A percentile compares a stretch with the other conserved stretches of the same genome.
phyloP scores from a whole-genome alignment of 2,329 filamentous ascomycete genomes.

The Alternaria sp. region DNA sequence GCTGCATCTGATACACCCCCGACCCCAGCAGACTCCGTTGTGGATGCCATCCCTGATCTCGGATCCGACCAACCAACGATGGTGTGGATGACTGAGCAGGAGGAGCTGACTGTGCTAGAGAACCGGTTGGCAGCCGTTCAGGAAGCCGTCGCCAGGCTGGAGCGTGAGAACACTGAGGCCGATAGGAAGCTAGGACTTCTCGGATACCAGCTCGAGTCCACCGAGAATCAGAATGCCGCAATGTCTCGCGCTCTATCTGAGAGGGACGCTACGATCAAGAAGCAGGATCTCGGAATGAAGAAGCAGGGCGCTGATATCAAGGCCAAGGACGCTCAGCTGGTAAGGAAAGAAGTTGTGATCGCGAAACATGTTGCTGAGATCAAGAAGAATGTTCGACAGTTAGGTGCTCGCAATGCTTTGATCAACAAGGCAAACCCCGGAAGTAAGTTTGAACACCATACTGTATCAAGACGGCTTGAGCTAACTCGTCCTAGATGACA shows the following conservation, averaged over 20 bases:
- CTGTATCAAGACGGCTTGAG: background rate
- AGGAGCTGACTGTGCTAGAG: background rate
- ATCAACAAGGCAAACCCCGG: background rate
- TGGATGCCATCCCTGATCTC: too few relatives aligned
- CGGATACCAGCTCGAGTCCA: slow-evolving; percentile 22
- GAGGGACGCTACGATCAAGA: slow-evolving; percentile 22
- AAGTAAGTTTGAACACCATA: background rate
- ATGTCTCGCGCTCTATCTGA: slow-evolving; percentile 25
- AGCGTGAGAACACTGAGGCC: background rate
- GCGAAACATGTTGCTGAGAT: background rate
- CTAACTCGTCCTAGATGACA: background rate
- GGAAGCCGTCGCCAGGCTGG: background rate
- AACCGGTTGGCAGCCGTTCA: background rate
- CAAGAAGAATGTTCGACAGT: background rate
- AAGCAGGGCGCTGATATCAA: background rate
- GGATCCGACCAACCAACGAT: too few relatives aligned
- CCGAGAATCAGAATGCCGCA: slow-evolving; percentile 20
- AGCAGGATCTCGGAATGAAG: slow-evolving; percentile 18
- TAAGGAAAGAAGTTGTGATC: background rate
- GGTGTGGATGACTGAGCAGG: too few relatives aligned
- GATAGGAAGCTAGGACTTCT: slow-evolving; percentile 17
- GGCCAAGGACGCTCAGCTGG: background rate
- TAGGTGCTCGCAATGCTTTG: background rate
- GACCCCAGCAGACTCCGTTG: background rate
- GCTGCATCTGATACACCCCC: slow-evolving; percentile 5